phyloP scores from a whole-genome alignment of 768 basidiomycete genomes.

The Botryobasidium botryosum region DNA sequence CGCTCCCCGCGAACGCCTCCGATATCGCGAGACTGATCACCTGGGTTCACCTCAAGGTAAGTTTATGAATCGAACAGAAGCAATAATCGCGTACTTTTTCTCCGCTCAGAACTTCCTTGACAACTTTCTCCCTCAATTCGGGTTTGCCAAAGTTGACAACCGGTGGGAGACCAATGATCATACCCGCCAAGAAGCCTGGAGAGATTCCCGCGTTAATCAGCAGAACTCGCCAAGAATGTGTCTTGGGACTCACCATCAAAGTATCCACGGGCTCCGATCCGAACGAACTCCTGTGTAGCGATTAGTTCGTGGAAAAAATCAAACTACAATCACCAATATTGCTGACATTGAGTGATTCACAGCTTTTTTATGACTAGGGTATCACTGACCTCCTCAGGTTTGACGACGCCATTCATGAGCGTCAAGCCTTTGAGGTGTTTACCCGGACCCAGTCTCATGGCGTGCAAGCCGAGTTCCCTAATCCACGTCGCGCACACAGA shows the following conservation, averaged over 20 bases:
- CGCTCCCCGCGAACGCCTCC: constrained; percentile 86
- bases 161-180: constrained; percentile 75
- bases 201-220: not conserved
- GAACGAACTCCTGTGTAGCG: constrained; percentile 63
- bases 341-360: not conserved
- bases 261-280: constrained; percentile 72
- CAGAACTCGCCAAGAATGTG: constrained; percentile 9
- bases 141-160: constrained; percentile 75
- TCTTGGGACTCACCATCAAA: constrained; percentile 47
- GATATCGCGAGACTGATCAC: constrained; percentile 81
- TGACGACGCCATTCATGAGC: constrained; percentile 58
- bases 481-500: not conserved
- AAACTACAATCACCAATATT: constrained; percentile 24
- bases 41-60: constrained; percentile 10
- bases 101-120: constrained; percentile 56
- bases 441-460: constrained; percentile 87
- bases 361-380: not conserved
- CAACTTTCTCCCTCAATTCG: constrained; percentile 48
- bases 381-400: constrained; percentile 39
- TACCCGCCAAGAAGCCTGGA: constrained; percentile 16
- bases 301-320: constrained; percentile 92
- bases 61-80: not conserved
- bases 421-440: constrained; percentile 68
- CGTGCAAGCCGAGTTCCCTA: constrained; percentile 49
- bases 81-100: constrained; percentile 31